Evolutionary conservation across 1,284 basidiomycete genomes (phyloP).

Genomic region (Malassezia psittaci): DNA sequence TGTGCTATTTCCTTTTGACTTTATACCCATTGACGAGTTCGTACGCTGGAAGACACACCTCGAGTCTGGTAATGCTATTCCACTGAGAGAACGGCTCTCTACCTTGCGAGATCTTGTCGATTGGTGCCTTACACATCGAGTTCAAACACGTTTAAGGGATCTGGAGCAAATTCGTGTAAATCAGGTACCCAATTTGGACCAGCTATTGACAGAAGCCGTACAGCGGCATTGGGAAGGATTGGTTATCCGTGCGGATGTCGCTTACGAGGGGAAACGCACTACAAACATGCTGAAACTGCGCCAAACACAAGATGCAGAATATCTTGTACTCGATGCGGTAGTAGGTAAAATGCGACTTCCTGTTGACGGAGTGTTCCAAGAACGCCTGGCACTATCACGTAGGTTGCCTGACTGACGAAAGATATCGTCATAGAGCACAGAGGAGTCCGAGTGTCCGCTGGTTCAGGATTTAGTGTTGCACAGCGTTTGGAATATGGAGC

Average conservation of each 20-base stretch:
- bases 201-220: constrained; percentile 15
- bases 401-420: not conserved
- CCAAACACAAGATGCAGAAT: constrained; percentile 32
- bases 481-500: constrained; percentile 26
- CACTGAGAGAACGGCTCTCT: constrained; percentile 18
- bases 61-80: not conserved
- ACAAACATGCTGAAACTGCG: constrained; percentile 28
- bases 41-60: constrained; percentile 16
- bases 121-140: constrained; percentile 5
- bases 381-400: constrained; percentile 22
- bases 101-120: constrained; percentile 15
- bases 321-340: constrained; percentile 19
- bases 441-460: constrained; percentile 24
- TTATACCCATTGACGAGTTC: constrained; percentile 27
- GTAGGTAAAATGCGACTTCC: constrained; percentile 26
- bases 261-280: constrained; percentile 30
- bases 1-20: constrained; percentile 28
- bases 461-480: constrained; percentile 26
- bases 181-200: constrained; percentile 3
- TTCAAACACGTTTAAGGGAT: constrained; percentile 14
- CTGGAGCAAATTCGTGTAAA: constrained; percentile 21
- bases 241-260: constrained; percentile 22
- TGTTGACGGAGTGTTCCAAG: constrained; percentile 21
- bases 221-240: constrained; percentile 29
- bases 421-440: constrained; percentile 20